Percentiles rank a stretch among this genome's conserved stretches.
These are phyloP conservation scores for Blastocystis sp. DNA, from an alignment of 352 stramenopile genomes.

Conservation along the genomic window DNA sequence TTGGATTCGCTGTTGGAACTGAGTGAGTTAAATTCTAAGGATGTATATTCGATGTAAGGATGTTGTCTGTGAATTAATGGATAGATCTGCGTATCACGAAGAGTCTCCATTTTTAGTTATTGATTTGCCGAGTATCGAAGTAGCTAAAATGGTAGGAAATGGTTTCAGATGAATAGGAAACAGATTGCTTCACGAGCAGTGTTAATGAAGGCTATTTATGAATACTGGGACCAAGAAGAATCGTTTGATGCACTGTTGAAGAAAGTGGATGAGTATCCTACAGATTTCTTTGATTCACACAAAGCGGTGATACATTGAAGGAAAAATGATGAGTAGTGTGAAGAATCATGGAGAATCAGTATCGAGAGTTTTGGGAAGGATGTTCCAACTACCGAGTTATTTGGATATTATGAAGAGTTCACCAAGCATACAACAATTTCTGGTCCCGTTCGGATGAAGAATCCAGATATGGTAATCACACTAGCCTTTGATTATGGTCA, in stretches of 20 bases:
- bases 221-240: slow-evolving; percentile 76
- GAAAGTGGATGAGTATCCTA: not conserved
- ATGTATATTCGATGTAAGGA: slow-evolving; percentile 71
- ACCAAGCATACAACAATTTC: slow-evolving; percentile 75
- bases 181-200: slow-evolving; percentile 79
- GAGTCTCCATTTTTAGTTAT: slow-evolving; percentile 75
- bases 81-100: slow-evolving; percentile 69
- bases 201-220: slow-evolving; percentile 79
- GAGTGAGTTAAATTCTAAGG: slow-evolving; percentile 72
- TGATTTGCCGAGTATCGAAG: slow-evolving; percentile 73
- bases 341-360: slow-evolving; percentile 75
- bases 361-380: slow-evolving; percentile 80
- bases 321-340: not conserved
- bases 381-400: slow-evolving; percentile 77
- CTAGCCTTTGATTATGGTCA: slow-evolving; percentile 76
- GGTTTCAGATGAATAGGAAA: not conserved
- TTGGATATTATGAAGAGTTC: slow-evolving; percentile 73
- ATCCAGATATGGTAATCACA: slow-evolving; percentile 76
- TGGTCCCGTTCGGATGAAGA: slow-evolving; percentile 77
- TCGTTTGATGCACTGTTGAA: slow-evolving; percentile 73
- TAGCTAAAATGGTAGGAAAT: slow-evolving; percentile 73
- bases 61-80: slow-evolving; percentile 72
- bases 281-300: not conserved
- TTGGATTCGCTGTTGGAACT: slow-evolving; percentile 77
- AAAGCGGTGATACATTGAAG: not conserved